These are phyloP conservation scores for Pistacia integerrima DNA, from an alignment of 345 rosid species.

Conservation along the genomic window DNA sequence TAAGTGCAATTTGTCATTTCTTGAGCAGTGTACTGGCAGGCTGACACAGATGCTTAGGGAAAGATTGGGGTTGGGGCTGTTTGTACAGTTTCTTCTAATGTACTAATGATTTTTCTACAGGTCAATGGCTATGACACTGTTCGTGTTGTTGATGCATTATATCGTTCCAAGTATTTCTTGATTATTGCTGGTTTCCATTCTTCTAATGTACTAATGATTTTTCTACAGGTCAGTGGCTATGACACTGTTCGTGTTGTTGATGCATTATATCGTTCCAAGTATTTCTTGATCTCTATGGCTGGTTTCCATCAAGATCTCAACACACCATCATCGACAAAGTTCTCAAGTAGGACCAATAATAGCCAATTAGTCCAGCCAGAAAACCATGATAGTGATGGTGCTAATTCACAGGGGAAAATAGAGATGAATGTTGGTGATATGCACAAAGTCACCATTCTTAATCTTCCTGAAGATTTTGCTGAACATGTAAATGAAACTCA, in stretches of 20 bases:
- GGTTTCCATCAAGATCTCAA: conserved; percentile 35
- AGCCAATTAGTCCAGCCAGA: conserved; percentile 30
- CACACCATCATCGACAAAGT: conserved; percentile 33
- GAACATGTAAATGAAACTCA: conserved; percentile 32
- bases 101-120: conserved; percentile 41
- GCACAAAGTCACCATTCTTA: conserved; percentile 87
- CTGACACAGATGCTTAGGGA: background rate
- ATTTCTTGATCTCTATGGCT: conserved; percentile 53
- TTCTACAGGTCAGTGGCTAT: conserved; percentile 71
- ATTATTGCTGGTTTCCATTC: conserved; percentile 31
- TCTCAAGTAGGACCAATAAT: conserved; percentile 35
- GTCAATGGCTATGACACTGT: conserved; percentile 70
- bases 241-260: conserved; percentile 71
- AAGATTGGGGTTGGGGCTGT: background rate
- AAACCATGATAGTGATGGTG: conserved; percentile 25
- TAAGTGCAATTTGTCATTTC: background rate
- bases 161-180: conserved; percentile 79
- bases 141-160: conserved; percentile 75
- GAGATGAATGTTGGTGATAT: conserved; percentile 34
- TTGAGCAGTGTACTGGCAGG: background rate
- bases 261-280: conserved; percentile 78
- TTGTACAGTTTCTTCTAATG: background rate
- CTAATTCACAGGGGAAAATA: conserved; percentile 30
- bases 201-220: conserved; percentile 12
- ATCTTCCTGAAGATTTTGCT: conserved; percentile 68